A percentile compares a stretch with the other conserved stretches of the same genome.
Conservation (phyloP, 768 basidiomycete genomes). For the Megacollybia marginata region DNA sequence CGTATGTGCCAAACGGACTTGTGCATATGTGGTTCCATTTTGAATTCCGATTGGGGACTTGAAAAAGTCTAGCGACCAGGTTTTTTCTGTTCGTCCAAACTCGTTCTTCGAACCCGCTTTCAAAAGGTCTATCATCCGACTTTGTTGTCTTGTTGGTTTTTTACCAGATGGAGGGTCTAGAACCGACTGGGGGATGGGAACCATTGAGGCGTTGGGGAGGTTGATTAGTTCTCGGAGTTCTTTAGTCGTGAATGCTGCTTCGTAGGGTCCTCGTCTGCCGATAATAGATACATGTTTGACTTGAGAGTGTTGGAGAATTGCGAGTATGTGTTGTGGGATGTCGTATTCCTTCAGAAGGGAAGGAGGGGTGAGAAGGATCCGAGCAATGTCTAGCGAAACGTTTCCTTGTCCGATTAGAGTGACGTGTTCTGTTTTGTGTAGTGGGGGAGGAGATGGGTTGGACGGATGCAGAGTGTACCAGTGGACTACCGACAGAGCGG, state of each 20-base stretch:
- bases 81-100: conserved; percentile 45
- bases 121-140: conserved; percentile 59
- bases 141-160: conserved; percentile 53
- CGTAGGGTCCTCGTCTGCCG: conserved; percentile 78
- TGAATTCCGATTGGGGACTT: conserved; percentile 59
- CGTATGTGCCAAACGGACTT: conserved; percentile 58
- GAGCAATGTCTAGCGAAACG: conserved; percentile 87
- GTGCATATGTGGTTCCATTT: conserved; percentile 18
- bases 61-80: conserved; percentile 82
- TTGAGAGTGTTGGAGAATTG: conserved; percentile 49
- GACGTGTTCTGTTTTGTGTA: conserved; percentile 62
- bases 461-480: conserved; percentile 96
- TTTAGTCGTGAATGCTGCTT: conserved; percentile 89
- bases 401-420: conserved; percentile 92
- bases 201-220: conserved; percentile 59
- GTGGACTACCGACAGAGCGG: conserved; percentile 81
- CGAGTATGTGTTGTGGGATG: conserved; percentile 68
- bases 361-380: conserved; percentile 76
- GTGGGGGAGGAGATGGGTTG: conserved; percentile 47
- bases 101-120: conserved; percentile 50
- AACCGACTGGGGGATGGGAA: conserved; percentile 44
- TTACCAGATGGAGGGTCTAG: conserved; percentile 27
- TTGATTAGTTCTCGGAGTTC: conserved; percentile 83
- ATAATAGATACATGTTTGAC: conserved; percentile 75
- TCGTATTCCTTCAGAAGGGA: conserved; percentile 63